These are phyloP conservation scores for Scleroderma citrinum DNA, from an alignment of 768 basidiomycete species.

Conservation along the genomic window DNA sequence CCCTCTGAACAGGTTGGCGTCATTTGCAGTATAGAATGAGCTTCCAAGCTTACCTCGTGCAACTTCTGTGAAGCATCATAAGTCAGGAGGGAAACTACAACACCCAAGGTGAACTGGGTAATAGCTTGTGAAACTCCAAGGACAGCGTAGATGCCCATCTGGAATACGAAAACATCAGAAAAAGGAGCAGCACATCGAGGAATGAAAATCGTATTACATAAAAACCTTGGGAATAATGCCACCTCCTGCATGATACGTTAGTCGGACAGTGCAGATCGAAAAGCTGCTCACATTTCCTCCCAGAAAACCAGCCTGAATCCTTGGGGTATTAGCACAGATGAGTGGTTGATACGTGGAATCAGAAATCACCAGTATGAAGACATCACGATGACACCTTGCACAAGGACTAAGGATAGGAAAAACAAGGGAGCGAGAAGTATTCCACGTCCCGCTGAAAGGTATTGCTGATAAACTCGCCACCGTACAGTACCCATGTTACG, in stretches of 20 bases:
- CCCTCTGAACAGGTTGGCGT: slow-evolving; percentile 33
- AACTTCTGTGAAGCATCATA: slow-evolving; percentile 72
- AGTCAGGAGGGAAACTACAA: slow-evolving; percentile 57
- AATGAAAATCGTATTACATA: slow-evolving; percentile 49
- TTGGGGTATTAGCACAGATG: background rate
- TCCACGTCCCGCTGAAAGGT: slow-evolving; percentile 68
- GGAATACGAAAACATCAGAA: background rate
- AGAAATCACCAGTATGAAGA: slow-evolving; percentile 62
- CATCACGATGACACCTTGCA: slow-evolving; percentile 69
- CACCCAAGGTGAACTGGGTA: slow-evolving; percentile 62
- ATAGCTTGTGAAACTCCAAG: slow-evolving; percentile 70
- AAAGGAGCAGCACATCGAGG: background rate
- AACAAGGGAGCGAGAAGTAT: slow-evolving; percentile 58
- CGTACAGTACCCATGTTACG: slow-evolving; percentile 61
- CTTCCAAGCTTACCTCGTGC: slow-evolving; percentile 46
- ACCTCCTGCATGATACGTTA: slow-evolving; percentile 29
- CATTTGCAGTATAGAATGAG: background rate
- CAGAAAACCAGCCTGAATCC: slow-evolving; percentile 79
- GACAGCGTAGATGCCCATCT: slow-evolving; percentile 81
- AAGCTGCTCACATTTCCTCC: slow-evolving; percentile 31
- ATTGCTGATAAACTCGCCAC: slow-evolving; percentile 36
- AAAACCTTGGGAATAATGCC: slow-evolving; percentile 54
- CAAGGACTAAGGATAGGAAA: slow-evolving; percentile 50
- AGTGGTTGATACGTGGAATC: background rate
- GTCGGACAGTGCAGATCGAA: background rate